A percentile compares a stretch with the other conserved stretches of the same genome.
phyloP scores from a whole-genome alignment of 176 grass and related monocot genomes.

The Juncus effusus region DNA sequence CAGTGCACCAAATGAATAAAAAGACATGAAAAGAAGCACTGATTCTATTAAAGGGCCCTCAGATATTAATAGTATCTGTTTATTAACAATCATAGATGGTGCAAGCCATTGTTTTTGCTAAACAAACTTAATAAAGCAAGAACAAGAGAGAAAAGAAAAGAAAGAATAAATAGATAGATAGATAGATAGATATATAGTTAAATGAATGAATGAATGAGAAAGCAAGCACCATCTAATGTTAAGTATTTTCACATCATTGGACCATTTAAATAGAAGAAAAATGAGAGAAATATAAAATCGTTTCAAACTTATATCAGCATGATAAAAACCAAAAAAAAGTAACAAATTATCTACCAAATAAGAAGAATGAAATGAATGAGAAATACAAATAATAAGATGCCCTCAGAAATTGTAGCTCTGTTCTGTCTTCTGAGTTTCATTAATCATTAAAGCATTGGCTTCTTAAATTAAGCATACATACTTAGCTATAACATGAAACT shows the following conservation, averaged over 20 bases:
- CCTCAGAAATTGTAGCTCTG: background rate
- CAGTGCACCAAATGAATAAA: too few relatives aligned
- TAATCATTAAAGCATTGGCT: background rate
- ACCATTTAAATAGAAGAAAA: slow-evolving; percentile 17
- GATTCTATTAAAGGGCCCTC: slow-evolving; percentile 11
- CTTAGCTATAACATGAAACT: background rate
- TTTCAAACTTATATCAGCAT: too few relatives aligned
- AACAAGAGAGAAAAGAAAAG: slow-evolving; percentile 1
- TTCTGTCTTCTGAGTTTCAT: background rate
- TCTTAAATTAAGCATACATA: background rate
- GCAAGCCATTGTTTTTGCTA: background rate
- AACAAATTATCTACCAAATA: background rate
- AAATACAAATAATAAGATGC: background rate
- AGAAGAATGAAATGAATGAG: background rate
- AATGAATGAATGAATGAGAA: slow-evolving; percentile 1
- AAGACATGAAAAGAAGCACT: too few relatives aligned
- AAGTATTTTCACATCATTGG: slow-evolving; percentile 4
- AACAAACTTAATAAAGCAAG: background rate
- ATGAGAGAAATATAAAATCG: background rate
- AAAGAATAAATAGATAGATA: background rate
- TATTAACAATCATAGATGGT: slow-evolving; percentile 18
- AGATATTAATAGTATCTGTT: slow-evolving; percentile 19
- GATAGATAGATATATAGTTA: background rate
- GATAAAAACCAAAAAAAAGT: background rate
- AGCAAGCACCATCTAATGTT: slow-evolving; percentile 19